These are phyloP conservation scores for Colletotrichum spaethianum DNA, from an alignment of 2,329 filamentous ascomycete species.

Conservation along the genomic window DNA sequence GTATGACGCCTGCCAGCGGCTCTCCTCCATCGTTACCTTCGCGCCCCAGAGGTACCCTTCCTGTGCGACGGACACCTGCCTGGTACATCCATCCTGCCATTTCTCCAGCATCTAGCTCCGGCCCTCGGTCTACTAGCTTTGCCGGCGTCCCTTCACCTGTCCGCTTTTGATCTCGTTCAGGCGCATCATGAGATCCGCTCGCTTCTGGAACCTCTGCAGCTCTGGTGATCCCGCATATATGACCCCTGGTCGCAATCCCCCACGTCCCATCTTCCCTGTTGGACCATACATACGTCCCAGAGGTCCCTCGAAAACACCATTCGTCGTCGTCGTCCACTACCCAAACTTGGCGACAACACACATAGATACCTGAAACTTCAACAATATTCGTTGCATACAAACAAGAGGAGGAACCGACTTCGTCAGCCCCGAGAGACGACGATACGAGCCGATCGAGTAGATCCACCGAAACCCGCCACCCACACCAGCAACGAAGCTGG, in stretches of 20 bases:
- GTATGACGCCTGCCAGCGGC: slow-evolving; percentile 40
- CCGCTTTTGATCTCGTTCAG: slow-evolving; percentile 39
- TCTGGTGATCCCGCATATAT: slow-evolving; percentile 42
- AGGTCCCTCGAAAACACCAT: slow-evolving; percentile 1
- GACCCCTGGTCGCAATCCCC: slow-evolving; percentile 36
- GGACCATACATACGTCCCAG: slow-evolving; percentile 13
- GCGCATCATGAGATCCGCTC: slow-evolving; percentile 42
- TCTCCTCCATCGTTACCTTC: slow-evolving; percentile 29
- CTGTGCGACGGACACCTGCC: slow-evolving; percentile 1
- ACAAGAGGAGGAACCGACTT: neutral
- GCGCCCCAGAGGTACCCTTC: slow-evolving; percentile 25
- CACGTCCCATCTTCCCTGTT: slow-evolving; percentile 14
- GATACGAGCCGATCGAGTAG: slow-evolving; percentile 8
- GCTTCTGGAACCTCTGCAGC: slow-evolving; percentile 38
- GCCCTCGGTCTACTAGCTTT: slow-evolving; percentile 40
- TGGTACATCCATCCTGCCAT: slow-evolving; percentile 30
- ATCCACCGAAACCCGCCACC: neutral
- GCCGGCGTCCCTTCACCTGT: slow-evolving; percentile 37
- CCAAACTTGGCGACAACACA: slow-evolving; percentile 3
- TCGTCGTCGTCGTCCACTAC: neutral
- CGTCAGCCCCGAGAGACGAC: neutral
- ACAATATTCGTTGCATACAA: slow-evolving; percentile 5
- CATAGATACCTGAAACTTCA: neutral
- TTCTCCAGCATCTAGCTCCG: slow-evolving; percentile 39
- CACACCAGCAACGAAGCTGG: slow-evolving; percentile 35